phyloP scores from a whole-genome alignment of 805 yeast species.

The Saccharomycopsis lassenensis region DNA sequence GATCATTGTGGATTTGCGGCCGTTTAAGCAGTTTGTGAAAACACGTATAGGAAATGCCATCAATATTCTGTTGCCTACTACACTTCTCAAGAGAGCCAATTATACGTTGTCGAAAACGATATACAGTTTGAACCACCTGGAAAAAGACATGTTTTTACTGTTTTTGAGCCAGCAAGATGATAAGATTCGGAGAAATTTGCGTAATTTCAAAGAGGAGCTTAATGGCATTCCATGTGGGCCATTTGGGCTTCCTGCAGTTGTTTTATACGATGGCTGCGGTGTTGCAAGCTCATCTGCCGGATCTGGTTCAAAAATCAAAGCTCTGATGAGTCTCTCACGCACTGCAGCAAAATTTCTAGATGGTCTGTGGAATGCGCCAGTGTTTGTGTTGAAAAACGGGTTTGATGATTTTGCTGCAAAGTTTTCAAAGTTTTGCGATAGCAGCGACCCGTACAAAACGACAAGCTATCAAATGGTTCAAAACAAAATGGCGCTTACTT shows the following conservation, averaged over 20 bases:
- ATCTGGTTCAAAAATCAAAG: conserved; percentile 12
- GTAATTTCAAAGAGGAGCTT: conserved; percentile 4
- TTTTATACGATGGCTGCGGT: conserved; percentile 57
- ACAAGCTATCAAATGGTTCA: conserved; percentile 5
- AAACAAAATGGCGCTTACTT: conserved; percentile 4
- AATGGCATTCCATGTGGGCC: conserved; percentile 21
- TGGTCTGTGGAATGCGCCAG: conserved; percentile 29
- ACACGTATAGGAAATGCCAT: conserved; percentile 50
- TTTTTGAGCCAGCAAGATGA: conserved; percentile 24
- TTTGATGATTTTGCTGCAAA: conserved; percentile 27
- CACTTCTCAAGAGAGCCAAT: conserved; percentile 64
- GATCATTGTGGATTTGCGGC: conserved; percentile 66
- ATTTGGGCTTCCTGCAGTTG: conserved; percentile 30
- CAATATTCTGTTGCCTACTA: conserved; percentile 83
- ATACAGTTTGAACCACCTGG: conserved; percentile 45
- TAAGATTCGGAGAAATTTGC: conserved; percentile 15
- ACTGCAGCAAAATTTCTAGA: conserved; percentile 38
- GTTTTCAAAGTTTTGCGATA: conserved; percentile 23
- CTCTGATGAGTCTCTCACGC: conserved; percentile 26
- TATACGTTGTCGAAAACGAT: conserved; percentile 56
- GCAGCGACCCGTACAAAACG: conserved; percentile 12
- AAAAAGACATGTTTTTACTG: conserved; percentile 31
- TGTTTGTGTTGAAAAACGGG: conserved; percentile 34
- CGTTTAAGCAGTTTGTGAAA: conserved; percentile 62
- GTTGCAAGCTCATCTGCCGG: no score